These are phyloP conservation scores for Lepidium didymum DNA, from an alignment of 345 rosid species.

Conservation along the genomic window DNA sequence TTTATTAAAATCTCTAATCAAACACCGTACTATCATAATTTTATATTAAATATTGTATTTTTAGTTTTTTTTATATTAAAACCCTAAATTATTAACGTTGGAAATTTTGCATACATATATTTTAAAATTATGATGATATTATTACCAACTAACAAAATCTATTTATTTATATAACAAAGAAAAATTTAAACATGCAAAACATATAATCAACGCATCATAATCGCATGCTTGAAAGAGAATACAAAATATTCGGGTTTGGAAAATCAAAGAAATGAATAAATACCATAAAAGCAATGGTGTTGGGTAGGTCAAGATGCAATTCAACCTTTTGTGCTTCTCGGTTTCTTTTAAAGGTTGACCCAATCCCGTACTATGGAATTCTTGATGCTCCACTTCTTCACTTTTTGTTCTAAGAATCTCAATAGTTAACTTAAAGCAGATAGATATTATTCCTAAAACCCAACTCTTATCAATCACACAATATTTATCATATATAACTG, in stretches of 20 bases:
- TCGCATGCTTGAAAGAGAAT: background rate
- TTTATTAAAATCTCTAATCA: too few relatives aligned
- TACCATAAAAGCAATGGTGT: conserved; percentile 12
- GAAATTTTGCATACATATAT: too few relatives aligned
- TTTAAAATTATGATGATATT: too few relatives aligned
- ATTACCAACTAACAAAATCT: too few relatives aligned
- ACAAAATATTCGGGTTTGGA: background rate
- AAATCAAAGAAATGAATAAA: conserved; percentile 12
- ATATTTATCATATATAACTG: background rate
- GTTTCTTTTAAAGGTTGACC: conserved; percentile 27
- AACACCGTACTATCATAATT: too few relatives aligned
- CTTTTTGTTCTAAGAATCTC: conserved; percentile 19
- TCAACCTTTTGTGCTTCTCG: conserved; percentile 8
- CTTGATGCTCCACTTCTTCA: conserved; percentile 30
- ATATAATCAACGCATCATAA: background rate
- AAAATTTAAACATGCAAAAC: too few relatives aligned
- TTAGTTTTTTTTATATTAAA: too few relatives aligned
- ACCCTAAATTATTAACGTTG: too few relatives aligned
- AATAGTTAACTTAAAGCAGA: conserved; percentile 13
- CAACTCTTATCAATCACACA: background rate
- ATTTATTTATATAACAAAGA: too few relatives aligned
- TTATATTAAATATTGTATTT: too few relatives aligned
- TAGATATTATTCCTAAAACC: conserved; percentile 13
- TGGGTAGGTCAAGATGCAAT: conserved; percentile 20
- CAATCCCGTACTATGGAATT: background rate